These are phyloP conservation scores for Calonectria crousiana DNA, from an alignment of 2,329 filamentous ascomycete species.

Conservation along the genomic window DNA sequence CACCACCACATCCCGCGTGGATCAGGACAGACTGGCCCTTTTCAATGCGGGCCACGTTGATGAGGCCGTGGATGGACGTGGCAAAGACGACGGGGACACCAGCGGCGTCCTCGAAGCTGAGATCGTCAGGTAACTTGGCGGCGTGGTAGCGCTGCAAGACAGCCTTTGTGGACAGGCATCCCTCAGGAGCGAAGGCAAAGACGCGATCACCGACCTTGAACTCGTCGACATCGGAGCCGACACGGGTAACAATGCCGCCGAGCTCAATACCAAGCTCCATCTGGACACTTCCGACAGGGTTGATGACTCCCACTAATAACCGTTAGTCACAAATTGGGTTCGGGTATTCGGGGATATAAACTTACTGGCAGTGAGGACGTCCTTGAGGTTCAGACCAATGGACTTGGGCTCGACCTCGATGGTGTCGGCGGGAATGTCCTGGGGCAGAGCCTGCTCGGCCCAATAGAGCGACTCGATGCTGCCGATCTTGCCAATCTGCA, in stretches of 20 bases:
- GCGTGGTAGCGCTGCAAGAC: conserved; percentile 42
- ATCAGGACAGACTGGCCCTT: conserved; percentile 48
- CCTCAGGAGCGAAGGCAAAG: conserved; percentile 35
- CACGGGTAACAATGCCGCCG: conserved; percentile 45
- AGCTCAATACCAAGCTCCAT: conserved; percentile 46
- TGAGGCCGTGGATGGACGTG: conserved; percentile 50
- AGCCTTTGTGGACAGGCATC: conserved; percentile 45
- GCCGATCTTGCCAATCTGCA: conserved; percentile 4
- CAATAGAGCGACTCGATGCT: conserved; percentile 14
- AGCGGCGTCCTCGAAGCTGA: conserved; percentile 52
- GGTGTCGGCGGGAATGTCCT: conserved; percentile 29
- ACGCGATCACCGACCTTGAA: conserved; percentile 52
- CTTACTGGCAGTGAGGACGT: conserved; percentile 52
- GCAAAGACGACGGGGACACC: conserved; percentile 50
- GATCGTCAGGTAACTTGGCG: conserved; percentile 47
- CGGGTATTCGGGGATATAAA: neutral
- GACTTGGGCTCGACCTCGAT: neutral
- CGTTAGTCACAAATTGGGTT: neutral
- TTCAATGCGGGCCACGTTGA: conserved; percentile 34
- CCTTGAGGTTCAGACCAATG: conserved; percentile 38
- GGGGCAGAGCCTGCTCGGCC: conserved; percentile 38
- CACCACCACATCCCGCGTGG: conserved; percentile 49
- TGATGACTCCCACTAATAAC: conserved; percentile 38
- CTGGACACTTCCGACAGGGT: conserved; percentile 23
- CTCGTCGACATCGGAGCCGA: conserved; percentile 42